These are phyloP conservation scores for Cercospora nicotianae DNA, from an alignment of 2,329 filamentous ascomycete species.

Conservation along the genomic window DNA sequence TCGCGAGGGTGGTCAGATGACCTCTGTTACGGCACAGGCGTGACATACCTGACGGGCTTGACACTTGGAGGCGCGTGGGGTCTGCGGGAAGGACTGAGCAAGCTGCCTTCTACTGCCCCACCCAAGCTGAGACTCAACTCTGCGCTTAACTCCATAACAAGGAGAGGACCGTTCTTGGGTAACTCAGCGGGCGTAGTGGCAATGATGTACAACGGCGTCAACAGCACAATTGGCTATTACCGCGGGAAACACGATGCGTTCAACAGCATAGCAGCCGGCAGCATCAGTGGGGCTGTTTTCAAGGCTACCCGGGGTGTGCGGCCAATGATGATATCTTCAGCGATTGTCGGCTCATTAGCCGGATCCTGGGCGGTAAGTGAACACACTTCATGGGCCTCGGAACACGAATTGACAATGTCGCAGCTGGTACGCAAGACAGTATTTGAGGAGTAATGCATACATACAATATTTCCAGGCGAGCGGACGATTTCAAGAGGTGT, in stretches of 20 bases:
- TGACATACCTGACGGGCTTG: conserved; percentile 88
- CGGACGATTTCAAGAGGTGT: conserved; percentile 1
- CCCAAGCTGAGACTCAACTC: conserved; percentile 93
- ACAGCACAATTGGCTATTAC: conserved; percentile 75
- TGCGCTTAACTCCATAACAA: conserved; percentile 89
- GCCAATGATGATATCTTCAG: conserved; percentile 93
- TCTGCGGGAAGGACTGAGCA: conserved; percentile 80
- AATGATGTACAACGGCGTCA: conserved; percentile 92
- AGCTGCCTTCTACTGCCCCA: conserved; percentile 67
- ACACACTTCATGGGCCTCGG: background rate
- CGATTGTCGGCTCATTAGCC: conserved; percentile 81
- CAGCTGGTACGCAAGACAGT: conserved; percentile 31
- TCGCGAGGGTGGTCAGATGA: conserved; percentile 98
- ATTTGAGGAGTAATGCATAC: conserved; percentile 21
- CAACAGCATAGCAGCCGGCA: conserved; percentile 85
- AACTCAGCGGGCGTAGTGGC: conserved; percentile 96
- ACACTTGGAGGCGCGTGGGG: conserved; percentile 89
- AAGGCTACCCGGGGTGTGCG: conserved; percentile 89
- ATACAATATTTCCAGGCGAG: conserved; percentile 8
- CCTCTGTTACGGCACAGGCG: conserved; percentile 93
- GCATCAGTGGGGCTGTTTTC: conserved; percentile 87
- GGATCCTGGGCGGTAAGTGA: conserved; percentile 84
- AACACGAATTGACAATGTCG: conserved; percentile 8
- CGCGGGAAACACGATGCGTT: conserved; percentile 85
- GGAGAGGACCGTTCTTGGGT: conserved; percentile 89